phyloP scores from a whole-genome alignment of 2,329 filamentous ascomycete genomes.

The Ophiosphaerella herpotricha region DNA sequence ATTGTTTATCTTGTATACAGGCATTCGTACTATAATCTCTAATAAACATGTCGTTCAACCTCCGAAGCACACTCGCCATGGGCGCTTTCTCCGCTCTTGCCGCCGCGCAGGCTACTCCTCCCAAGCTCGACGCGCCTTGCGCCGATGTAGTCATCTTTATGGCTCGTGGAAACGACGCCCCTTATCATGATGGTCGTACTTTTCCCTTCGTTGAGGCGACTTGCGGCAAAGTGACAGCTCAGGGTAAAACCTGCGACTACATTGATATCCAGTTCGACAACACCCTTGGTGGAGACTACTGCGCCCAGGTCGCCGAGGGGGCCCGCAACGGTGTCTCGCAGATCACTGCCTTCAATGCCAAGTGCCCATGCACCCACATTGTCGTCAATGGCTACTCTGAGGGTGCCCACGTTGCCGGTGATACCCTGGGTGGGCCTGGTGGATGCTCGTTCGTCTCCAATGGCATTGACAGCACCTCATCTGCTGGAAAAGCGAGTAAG shows the following conservation, averaged over 20 bases:
- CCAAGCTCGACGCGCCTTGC: constrained; percentile 26
- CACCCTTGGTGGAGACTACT: constrained; percentile 19
- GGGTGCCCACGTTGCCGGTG: constrained; percentile 64
- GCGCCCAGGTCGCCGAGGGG: constrained; percentile 23
- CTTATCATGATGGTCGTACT: constrained; percentile 26
- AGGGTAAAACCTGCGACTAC: constrained; percentile 28
- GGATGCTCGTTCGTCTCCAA: constrained; percentile 18
- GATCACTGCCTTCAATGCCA: constrained; percentile 60
- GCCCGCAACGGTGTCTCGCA: constrained; percentile 23
- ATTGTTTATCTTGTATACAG: neutral
- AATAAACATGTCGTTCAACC: neutral
- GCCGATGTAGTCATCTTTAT: constrained; percentile 28
- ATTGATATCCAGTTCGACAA: constrained; percentile 25
- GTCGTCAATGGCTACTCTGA: constrained; percentile 64
- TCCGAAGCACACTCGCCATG: constrained; percentile 2
- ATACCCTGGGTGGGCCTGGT: constrained; percentile 58
- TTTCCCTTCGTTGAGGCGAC: constrained; percentile 23
- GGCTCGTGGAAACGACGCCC: constrained; percentile 28
- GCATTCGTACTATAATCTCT: neutral
- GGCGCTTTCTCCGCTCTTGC: constrained; percentile 1
- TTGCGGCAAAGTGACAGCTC: constrained; percentile 24
- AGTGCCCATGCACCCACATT: constrained; percentile 60
- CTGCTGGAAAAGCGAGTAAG: constrained; percentile 27
- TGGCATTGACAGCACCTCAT: constrained; percentile 21
- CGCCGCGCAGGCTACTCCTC: constrained; percentile 27